These are phyloP conservation scores for Rhododendron griersonianum DNA, from an alignment of 148 eudicot genomes.

Conservation along the genomic window DNA sequence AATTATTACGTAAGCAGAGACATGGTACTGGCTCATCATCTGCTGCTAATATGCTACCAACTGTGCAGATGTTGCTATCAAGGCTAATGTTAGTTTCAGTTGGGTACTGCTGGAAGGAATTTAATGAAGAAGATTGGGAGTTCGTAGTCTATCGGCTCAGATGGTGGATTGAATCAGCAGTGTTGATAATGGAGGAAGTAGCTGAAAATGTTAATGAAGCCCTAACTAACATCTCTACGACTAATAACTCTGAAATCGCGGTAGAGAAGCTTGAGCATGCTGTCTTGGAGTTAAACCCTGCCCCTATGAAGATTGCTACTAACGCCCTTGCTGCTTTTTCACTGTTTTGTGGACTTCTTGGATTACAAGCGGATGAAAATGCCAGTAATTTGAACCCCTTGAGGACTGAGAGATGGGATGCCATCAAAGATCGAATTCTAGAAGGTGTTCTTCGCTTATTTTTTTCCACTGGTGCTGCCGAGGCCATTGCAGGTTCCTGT, in stretches of 20 bases:
- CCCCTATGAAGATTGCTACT: conserved; percentile 47
- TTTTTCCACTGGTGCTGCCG: conserved; percentile 71
- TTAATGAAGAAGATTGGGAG: conserved; percentile 83
- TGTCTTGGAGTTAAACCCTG: conserved; percentile 29
- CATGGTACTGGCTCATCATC: conserved; percentile 34
- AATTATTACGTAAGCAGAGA: conserved; percentile 75
- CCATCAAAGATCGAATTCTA: conserved; percentile 53
- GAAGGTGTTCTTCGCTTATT: conserved; percentile 85
- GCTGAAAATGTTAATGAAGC: conserved; percentile 70
- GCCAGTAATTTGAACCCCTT: conserved; percentile 32
- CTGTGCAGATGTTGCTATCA: conserved; percentile 53
- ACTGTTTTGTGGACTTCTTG: conserved; percentile 37
- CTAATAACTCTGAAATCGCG: conserved; percentile 26
- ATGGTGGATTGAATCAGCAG: conserved; percentile 76
- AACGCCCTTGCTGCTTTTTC: conserved; percentile 77
- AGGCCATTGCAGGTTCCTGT: conserved; percentile 49
- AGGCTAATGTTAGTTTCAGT: conserved; percentile 56
- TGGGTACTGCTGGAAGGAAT: conserved; percentile 83
- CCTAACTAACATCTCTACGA: conserved; percentile 20
- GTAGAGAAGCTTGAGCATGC: conserved; percentile 33
- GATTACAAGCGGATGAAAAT: conserved; percentile 23
- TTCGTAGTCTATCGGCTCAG: conserved; percentile 64
- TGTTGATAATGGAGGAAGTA: conserved; percentile 78
- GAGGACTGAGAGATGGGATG: conserved; percentile 51
- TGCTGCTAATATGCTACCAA: conserved; percentile 48